These are phyloP conservation scores for Metschnikowia colocasiae DNA, from an alignment of 805 yeast species.

Conservation along the genomic window DNA sequence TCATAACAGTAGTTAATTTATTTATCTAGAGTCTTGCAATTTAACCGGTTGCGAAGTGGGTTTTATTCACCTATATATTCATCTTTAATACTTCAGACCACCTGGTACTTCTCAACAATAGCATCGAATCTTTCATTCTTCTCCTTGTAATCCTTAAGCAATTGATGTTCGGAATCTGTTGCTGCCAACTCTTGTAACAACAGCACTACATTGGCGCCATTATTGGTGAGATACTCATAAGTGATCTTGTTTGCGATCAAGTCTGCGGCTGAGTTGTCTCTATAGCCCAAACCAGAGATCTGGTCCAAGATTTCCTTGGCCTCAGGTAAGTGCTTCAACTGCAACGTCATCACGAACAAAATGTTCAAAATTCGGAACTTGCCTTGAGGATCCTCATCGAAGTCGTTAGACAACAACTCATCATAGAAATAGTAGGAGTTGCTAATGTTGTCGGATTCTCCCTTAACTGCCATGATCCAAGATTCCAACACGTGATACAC, in stretches of 20 bases:
- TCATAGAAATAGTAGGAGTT: slow-evolving; percentile 63
- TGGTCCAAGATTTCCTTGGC: slow-evolving; percentile 57
- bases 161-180: slow-evolving; percentile 54
- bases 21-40: background rate
- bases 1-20: background rate
- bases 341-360: slow-evolving; percentile 71
- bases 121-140: slow-evolving; percentile 65
- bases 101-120: slow-evolving; percentile 56
- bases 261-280: slow-evolving; percentile 31
- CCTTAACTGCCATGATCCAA: slow-evolving; percentile 46
- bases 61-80: background rate
- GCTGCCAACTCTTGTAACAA: slow-evolving; percentile 45
- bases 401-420: slow-evolving; percentile 61
- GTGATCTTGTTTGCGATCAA: slow-evolving; percentile 65
- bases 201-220: slow-evolving; percentile 41
- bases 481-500: slow-evolving; percentile 77
- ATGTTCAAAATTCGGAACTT: slow-evolving; percentile 44
- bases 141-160: slow-evolving; percentile 54
- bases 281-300: slow-evolving; percentile 43
- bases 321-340: slow-evolving; percentile 77
- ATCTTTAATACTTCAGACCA: background rate
- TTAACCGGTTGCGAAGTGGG: background rate
- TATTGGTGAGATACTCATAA: slow-evolving; percentile 46
- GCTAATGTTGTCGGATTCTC: slow-evolving; percentile 39
- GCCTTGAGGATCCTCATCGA: slow-evolving; percentile 35